Evolutionary conservation across 75 land plant species (phyloP), one percentile per base, ranked within the genome.

Genomic region (Selaginella tamariscina): DNA sequence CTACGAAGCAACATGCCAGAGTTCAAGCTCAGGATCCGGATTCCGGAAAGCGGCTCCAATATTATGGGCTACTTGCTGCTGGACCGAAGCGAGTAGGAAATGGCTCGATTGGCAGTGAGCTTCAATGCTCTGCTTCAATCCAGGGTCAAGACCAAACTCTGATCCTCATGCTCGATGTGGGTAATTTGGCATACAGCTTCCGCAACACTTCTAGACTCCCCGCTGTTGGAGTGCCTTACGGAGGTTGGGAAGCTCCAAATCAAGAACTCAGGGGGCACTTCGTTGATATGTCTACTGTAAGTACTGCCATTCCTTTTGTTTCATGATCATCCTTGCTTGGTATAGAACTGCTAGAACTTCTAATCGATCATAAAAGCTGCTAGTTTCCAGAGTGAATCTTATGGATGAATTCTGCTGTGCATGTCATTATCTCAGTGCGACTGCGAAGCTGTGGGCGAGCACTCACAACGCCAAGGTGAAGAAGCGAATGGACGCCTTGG

Each of bases 231-330:
- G 20, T 28, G 11, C 78, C 94, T 18, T 88, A 91, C 71, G 94
- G 82, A 2, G 94, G 97, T 1, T 91, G 97, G 97, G 97, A 91
- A 60, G 70, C 54, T 2, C 81, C 89, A 0, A 32, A 30, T 62
- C 27, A 2, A 0, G 89, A 91, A 68, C 89, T 91, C 32, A 81
- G 94, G 5, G 97, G 97, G 32, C 97, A 91, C 78, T 91, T 91
- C 69, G 87, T 88, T 21, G 94, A 92, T 88, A 2, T 66, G 87
- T 79, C 55, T 27, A 39, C 49, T 39, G 49, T 39, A 39, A 39
- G 49, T 5, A 39, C 49, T 39, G 15, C 49, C 49, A 39, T 39
- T 39, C 49, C 15, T 39, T 39, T 39, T 39, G 15, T 39, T 39
- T 39, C 49, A 5, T 39, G 49, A 39, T 39, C 49, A 39, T 39